Conservation (phyloP, 2,329 filamentous ascomycete species). For the Zasmidium cellare region DNA sequence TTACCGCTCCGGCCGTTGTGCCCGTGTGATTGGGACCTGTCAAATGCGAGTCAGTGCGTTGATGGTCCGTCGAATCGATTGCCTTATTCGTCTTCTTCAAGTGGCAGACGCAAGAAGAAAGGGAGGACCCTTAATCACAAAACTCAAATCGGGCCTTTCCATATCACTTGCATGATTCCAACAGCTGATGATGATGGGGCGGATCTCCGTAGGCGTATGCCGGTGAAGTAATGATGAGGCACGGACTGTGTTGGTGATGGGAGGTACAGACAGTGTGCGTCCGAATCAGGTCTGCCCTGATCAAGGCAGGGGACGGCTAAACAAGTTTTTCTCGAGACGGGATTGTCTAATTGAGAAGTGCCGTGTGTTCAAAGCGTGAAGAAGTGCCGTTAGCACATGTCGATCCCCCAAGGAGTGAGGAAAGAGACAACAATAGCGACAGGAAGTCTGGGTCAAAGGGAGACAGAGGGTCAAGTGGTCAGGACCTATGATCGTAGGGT, state of each 20-base stretch:
- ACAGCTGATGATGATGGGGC: neutral
- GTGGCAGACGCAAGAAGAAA: no score
- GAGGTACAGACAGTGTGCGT: neutral
- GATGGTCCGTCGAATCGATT: neutral
- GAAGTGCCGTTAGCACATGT: neutral
- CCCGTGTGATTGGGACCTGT: neutral
- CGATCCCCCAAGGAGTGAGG: neutral
- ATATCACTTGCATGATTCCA: neutral
- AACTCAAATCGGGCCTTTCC: neutral
- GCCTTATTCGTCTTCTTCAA: neutral
- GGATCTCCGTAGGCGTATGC: neutral
- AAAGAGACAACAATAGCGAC: neutral
- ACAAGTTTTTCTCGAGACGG: neutral
- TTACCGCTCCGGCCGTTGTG: neutral
- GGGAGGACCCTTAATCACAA: no score
- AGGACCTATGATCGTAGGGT: neutral
- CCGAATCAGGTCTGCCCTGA: neutral
- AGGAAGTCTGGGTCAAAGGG: neutral
- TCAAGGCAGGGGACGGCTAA: neutral
- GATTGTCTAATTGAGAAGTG: neutral
- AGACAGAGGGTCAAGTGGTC: neutral
- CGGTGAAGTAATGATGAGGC: no score
- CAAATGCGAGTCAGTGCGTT: neutral
- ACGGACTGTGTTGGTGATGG: no score
- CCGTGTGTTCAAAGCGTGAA: neutral